phyloP scores from a whole-genome alignment of 169 alveolate species.

The Amoebophrya sp. region DNA sequence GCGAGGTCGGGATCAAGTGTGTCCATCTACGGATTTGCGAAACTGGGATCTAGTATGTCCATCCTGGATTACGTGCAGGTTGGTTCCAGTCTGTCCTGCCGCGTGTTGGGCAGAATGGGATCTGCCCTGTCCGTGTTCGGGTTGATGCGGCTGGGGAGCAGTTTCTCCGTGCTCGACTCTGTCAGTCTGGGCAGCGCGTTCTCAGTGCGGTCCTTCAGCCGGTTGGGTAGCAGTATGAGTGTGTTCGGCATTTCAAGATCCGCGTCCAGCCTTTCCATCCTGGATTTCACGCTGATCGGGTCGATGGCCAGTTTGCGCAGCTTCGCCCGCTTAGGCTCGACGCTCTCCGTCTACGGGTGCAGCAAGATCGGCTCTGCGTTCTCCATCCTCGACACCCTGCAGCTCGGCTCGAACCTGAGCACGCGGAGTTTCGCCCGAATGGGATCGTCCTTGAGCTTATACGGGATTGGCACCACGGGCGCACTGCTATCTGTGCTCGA shows the following conservation, averaged over 20 bases:
- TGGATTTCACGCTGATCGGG: background rate
- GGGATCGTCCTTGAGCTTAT: background rate
- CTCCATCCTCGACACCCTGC: background rate
- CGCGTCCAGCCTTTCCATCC: background rate
- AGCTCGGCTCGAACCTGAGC: background rate
- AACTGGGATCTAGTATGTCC: constrained; percentile 29
- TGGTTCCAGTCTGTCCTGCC: background rate
- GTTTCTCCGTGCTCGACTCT: background rate
- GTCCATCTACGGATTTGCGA: constrained; percentile 26
- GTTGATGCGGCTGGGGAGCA: background rate
- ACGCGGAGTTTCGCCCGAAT: background rate
- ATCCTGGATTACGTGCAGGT: background rate
- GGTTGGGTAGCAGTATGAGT: background rate
- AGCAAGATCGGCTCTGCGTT: background rate
- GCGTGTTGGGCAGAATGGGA: background rate
- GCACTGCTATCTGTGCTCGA: background rate
- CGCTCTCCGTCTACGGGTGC: background rate
- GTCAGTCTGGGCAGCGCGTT: constrained; percentile 1
- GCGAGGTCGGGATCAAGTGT: constrained; percentile 19
- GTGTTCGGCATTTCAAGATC: background rate
- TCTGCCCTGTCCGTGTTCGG: constrained; percentile 19
- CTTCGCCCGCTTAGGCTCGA: background rate
- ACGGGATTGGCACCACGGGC: background rate
- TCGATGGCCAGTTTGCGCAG: background rate
- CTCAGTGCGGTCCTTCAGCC: background rate